Evolutionary conservation across 2,329 filamentous ascomycete genomes (phyloP).

Genomic region (Colletotrichum lupini): DNA sequence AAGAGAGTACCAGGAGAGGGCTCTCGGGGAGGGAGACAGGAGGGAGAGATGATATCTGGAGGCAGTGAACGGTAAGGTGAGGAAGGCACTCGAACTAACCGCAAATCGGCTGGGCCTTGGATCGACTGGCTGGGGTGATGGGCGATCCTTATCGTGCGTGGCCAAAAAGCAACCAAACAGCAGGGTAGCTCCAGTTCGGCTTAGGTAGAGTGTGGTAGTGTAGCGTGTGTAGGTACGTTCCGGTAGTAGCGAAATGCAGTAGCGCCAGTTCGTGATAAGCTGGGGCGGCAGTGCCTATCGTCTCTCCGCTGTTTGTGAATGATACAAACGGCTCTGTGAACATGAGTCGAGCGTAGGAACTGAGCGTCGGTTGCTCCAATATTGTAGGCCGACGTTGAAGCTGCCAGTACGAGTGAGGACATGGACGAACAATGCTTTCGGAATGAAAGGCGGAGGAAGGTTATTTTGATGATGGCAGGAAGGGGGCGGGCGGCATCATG

Average conservation of each 20-base stretch:
- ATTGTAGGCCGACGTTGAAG: neutral
- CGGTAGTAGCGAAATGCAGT: neutral
- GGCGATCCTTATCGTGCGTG: conserved; percentile 44
- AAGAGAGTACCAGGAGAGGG: neutral
- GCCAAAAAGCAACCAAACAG: conserved; percentile 34
- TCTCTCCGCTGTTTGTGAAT: neutral
- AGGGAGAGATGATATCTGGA: too few relatives aligned
- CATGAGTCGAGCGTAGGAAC: neutral
- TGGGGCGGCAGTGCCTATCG: neutral
- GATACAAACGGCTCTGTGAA: neutral
- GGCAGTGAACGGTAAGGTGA: too few relatives aligned
- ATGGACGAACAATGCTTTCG: neutral
- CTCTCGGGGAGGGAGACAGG: neutral
- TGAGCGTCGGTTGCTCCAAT: neutral
- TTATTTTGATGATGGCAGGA: neutral
- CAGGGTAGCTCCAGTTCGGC: neutral
- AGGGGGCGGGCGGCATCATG: neutral
- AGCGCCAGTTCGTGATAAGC: conserved; percentile 15
- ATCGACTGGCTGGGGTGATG: conserved; percentile 38
- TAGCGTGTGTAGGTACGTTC: neutral
- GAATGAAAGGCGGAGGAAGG: neutral
- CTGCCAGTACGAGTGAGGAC: neutral
- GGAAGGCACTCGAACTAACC: neutral
- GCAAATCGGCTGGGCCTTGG: neutral
- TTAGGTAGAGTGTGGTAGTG: neutral